phyloP scores from a whole-genome alignment of 2,329 filamentous ascomycete genomes.

The Hymenoscyphus linearis region DNA sequence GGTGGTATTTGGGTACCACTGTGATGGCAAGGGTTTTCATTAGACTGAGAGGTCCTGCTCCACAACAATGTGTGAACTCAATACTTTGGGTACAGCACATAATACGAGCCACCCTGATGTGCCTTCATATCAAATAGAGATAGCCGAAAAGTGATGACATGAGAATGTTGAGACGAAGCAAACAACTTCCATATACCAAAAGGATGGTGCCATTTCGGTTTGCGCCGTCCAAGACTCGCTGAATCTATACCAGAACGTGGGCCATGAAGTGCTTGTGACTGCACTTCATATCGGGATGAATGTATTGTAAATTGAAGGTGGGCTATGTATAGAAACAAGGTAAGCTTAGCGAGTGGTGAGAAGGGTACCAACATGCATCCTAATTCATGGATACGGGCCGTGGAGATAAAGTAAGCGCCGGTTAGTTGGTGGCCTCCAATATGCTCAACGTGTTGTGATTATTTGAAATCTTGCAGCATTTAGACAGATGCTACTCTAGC shows the following conservation, averaged over 20 bases:
- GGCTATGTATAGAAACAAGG: slow-evolving; percentile 24
- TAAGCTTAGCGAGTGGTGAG: slow-evolving; percentile 16
- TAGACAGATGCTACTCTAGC: not conserved
- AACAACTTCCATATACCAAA: not conserved
- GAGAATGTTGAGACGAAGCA: slow-evolving; percentile 1
- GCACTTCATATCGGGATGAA: slow-evolving; percentile 19
- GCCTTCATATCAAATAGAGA: slow-evolving; percentile 21
- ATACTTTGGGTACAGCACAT: slow-evolving; percentile 13
- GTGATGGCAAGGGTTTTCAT: slow-evolving; percentile 9
- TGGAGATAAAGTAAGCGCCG: not conserved
- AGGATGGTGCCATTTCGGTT: not conserved
- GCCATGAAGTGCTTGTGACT: slow-evolving; percentile 21
- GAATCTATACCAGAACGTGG: slow-evolving; percentile 17
- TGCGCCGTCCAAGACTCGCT: slow-evolving; percentile 9
- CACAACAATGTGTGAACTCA: slow-evolving; percentile 18
- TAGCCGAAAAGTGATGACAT: slow-evolving; percentile 13
- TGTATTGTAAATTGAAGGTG: slow-evolving; percentile 17
- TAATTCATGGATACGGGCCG: slow-evolving; percentile 11
- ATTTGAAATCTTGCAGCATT: slow-evolving; percentile 1
- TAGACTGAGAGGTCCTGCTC: slow-evolving; percentile 10
- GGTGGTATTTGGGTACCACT: slow-evolving; percentile 10
- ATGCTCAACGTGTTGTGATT: slow-evolving; percentile 2
- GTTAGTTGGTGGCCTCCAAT: not conserved
- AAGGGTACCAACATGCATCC: slow-evolving; percentile 8
- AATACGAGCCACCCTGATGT: slow-evolving; percentile 19